Conservation (phyloP, 768 basidiomycete species). For the Ramaria sp. region DNA sequence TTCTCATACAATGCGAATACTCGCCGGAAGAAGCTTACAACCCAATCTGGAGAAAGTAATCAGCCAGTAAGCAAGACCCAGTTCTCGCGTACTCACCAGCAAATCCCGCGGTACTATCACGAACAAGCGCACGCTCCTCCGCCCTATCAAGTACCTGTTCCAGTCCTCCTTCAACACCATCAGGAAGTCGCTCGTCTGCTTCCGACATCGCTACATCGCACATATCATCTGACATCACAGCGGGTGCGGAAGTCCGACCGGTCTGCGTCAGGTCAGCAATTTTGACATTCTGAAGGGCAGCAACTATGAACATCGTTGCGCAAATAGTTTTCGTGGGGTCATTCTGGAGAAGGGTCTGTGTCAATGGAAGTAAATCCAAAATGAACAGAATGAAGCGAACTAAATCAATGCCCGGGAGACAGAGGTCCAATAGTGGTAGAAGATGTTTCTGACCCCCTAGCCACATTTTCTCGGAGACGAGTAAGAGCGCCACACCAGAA, state of each 20-base stretch:
- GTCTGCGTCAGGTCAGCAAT: conserved; percentile 52
- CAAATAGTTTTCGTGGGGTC: conserved; percentile 74
- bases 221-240: conserved; percentile 35
- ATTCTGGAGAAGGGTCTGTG: conserved; percentile 34
- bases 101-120: conserved; percentile 71
- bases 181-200: conserved; percentile 36
- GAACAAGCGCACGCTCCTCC: conserved; percentile 61
- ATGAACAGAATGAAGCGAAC: conserved; percentile 27
- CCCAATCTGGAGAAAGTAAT: conserved; percentile 48
- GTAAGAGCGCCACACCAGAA: conserved; percentile 60
- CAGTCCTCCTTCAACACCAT: conserved; percentile 31
- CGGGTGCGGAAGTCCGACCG: conserved; percentile 40
- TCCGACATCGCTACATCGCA: conserved; percentile 25
- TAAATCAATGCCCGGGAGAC: conserved; percentile 85
- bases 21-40: conserved; percentile 63
- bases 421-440: conserved; percentile 77
- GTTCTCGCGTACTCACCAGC: conserved; percentile 39
- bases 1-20: conserved; percentile 82
- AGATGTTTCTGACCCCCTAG: conserved; percentile 82
- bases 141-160: conserved; percentile 37
- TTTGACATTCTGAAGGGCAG: conserved; percentile 64
- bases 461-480: conserved; percentile 72
- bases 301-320: conserved; percentile 67
- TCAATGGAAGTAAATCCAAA: not conserved
- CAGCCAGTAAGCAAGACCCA: not conserved